Evolutionary conservation across 495 filamentous ascomycete genomes (phyloP), one percentile per base, ranked within the genome.

Genomic region (Xylaria sp.): DNA sequence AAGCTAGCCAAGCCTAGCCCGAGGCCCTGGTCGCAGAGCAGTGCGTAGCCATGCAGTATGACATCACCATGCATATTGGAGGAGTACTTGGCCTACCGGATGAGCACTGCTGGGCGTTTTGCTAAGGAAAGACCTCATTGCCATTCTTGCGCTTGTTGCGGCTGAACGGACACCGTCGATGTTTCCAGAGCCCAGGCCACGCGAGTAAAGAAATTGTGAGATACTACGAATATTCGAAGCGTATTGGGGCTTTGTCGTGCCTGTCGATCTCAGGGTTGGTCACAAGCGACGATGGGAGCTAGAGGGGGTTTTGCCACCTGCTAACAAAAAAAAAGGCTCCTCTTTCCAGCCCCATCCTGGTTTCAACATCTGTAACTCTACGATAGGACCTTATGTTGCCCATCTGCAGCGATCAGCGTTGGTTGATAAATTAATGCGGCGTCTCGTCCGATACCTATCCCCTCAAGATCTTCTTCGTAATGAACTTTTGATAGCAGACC

Each of bases 11-110:
- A 21, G 57, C 31, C 31, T 59, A 59, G 17, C 57, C 19, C 21
- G 12, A n/a, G 31, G 15, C 9, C 17, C 17, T 37, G n/a, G 33
- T 59, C 3, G 7, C 53, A 58, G 15, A 8, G 26, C 17, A 35
- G 48, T 11, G 48, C 5, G 26, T 52, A 52, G 21, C 61, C 40
- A 63, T 63, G 62, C 62, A 52, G 5, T 52, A 52, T 65, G 62
- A 65, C 43, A 41, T 52, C 41, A 65, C 29, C 7, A 9, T 29
- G 37, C 59, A 43, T 62, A 6, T 11, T 41, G 59, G 59, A 43
- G 59, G 37, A 15, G 59, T 41, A 11, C 33, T 40, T n/a, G 19
- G 19, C n/a, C 57, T 11, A 37, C 29, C 12, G 11, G 31, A 21
- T n/a, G 35, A 11, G 59, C 59, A 62, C 24, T 43, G 59, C 59